Evolutionary conservation across 345 rosid genomes (phyloP), one percentile per base, ranked within the genome.

Genomic region (Citrus medica): DNA sequence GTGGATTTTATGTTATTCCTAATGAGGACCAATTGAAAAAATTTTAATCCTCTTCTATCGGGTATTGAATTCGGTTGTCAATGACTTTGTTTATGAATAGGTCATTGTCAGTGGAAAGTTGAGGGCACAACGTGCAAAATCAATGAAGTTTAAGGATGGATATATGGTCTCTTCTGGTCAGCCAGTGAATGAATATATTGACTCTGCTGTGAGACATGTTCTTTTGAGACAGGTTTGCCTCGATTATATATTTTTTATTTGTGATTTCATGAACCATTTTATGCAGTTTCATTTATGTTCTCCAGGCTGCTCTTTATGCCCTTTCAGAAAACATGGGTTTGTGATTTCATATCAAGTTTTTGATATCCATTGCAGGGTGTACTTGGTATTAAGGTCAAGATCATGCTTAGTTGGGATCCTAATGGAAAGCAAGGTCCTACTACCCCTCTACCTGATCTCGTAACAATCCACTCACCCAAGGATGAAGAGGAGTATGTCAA

Each of bases 91-190:
- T 9, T 59, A 19, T 62, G 22, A 38, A 60, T 67, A 94, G 98
- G 98, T 94, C 21, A 95, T 90, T 87, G 98, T 93, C 32, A 95
- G 98, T 22, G 98, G 98, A 68, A 95, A 95, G 86, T 89, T 95
- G 5, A 88, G 95, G 73, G 98, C 98, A 38, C 89, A 86, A 65
- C 93, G 98, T 78, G 98, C 98, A 24, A 95, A 95, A 79, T 92
- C 97, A 5, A 93, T 95, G 98, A 95, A 93, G 79, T 95, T 95
- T 80, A 93, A 92, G 88, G 98, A 95, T 70, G 98, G 98, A 9
- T 95, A 95, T 80, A 95, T 95, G 98, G 90, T 92, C 51, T 95
- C 98, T 28, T 92, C 98, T 22, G 98, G 98, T 38, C 98, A 93
- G 68, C 98, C 98, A 0, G 92, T 91, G 10, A 90, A 95, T 24